Conservation (phyloP, 345 rosid species). For the Erodium maritimum region DNA sequence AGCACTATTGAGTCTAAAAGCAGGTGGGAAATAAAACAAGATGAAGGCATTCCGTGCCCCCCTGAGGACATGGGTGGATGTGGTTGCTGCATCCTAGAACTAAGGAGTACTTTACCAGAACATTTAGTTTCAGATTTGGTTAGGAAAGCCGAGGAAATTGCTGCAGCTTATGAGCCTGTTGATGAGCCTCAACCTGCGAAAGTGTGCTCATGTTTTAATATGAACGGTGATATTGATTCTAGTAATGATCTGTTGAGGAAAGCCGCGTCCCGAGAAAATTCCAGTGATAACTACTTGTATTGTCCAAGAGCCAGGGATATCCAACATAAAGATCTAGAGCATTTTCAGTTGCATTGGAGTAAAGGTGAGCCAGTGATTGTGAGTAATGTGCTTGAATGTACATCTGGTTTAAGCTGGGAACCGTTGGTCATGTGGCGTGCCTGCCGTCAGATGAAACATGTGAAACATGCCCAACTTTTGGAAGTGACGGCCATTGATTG, state of each 20-base stretch:
- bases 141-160: slow-evolving; percentile 24
- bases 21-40: slow-evolving; percentile 41
- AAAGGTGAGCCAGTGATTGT: slow-evolving; percentile 70
- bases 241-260: slow-evolving; percentile 19
- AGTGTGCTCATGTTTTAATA: slow-evolving; percentile 38
- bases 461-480: slow-evolving; percentile 18
- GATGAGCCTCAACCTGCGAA: slow-evolving; percentile 8
- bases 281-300: slow-evolving; percentile 48
- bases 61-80: slow-evolving; percentile 34
- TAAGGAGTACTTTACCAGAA: slow-evolving; percentile 29
- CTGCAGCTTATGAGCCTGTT: slow-evolving; percentile 5
- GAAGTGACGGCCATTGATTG: slow-evolving; percentile 24
- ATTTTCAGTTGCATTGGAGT: slow-evolving; percentile 69
- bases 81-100: slow-evolving; percentile 26
- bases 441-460: slow-evolving; percentile 31
- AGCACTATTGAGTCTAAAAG: slow-evolving; percentile 6
- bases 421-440: slow-evolving; percentile 82
- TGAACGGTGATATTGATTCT: slow-evolving; percentile 20
- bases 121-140: slow-evolving; percentile 28
- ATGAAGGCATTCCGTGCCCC: slow-evolving; percentile 47
- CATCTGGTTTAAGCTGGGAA: slow-evolving; percentile 73
- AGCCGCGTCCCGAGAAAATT: slow-evolving; percentile 49
- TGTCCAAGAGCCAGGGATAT: slow-evolving; percentile 36
- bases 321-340: slow-evolving; percentile 29
- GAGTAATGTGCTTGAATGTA: slow-evolving; percentile 41